These are phyloP conservation scores for Cairneyella variabilis DNA, from an alignment of 495 filamentous ascomycete genomes.

Conservation along the genomic window DNA sequence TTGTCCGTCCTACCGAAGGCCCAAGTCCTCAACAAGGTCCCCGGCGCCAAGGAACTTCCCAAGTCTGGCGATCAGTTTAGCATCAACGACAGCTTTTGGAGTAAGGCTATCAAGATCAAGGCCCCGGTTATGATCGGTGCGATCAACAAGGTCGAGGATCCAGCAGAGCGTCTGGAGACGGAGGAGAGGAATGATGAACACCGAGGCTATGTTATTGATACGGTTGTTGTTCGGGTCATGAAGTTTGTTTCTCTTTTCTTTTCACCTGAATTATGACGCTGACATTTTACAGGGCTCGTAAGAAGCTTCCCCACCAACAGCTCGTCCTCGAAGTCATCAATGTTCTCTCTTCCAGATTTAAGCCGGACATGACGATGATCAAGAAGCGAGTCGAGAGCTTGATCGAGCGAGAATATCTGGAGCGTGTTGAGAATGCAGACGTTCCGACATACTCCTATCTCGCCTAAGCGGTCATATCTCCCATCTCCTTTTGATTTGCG, in stretches of 20 bases:
- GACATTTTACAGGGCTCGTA: slow-evolving; percentile 69
- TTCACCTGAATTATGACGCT: not conserved
- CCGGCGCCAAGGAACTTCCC: slow-evolving; percentile 70
- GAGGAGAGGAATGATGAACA: slow-evolving; percentile 83
- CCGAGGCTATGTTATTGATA: slow-evolving; percentile 74
- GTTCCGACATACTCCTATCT: slow-evolving; percentile 74
- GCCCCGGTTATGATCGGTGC: slow-evolving; percentile 55
- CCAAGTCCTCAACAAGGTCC: slow-evolving; percentile 76
- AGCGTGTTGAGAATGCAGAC: slow-evolving; percentile 68
- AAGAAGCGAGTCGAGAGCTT: slow-evolving; percentile 93
- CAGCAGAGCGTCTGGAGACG: slow-evolving; percentile 79
- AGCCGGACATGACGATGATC: slow-evolving; percentile 84
- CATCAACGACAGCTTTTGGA: slow-evolving; percentile 81
- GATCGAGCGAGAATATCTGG: slow-evolving; percentile 91
- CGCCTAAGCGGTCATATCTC: slow-evolving; percentile 40
- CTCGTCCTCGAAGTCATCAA: slow-evolving; percentile 81
- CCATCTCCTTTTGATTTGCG: no score
- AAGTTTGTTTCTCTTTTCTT: slow-evolving; percentile 58
- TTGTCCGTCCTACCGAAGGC: slow-evolving; percentile 84
- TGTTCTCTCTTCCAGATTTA: slow-evolving; percentile 75
- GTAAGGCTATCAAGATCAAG: slow-evolving; percentile 81
- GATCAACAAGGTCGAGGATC: slow-evolving; percentile 82
- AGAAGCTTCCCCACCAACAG: slow-evolving; percentile 72
- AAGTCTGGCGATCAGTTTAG: slow-evolving; percentile 76
- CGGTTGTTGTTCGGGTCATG: slow-evolving; percentile 92